Evolutionary conservation across 1,139 yeast species (phyloP), one percentile per base, ranked within the genome.

Genomic region (Pneumocystis canis): DNA sequence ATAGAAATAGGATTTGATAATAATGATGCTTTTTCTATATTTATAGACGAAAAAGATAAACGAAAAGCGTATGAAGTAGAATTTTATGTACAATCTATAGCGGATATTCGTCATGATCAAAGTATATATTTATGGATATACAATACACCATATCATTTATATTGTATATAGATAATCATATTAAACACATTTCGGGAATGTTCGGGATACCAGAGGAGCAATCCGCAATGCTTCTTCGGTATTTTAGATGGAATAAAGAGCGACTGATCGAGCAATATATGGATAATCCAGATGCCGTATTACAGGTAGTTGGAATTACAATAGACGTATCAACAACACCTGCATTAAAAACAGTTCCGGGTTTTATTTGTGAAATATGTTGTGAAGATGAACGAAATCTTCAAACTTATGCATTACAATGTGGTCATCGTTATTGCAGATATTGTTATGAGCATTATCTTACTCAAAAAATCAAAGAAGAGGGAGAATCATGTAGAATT

Each of bases 211-310:
- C 80, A 59, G 67, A 73, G 7, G 73, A 74, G 7, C 79, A 77
- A 62, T 80, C 82, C 14, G 71, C 82, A 31, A 73, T 83, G 2
- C 73, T 89, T 71, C 76, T 88, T 58, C 83, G 85, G 62, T 73
- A 76, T 63, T 84, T 78, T 71, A 79, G 80, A 61, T 89, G 96
- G 96, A 88, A 85, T 71, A 80, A 81, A 59, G 94, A 87, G 65
- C 80, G 80, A 62, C 78, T 88, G 57, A 76, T 87, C 62, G 90
- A 88, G 66, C 79, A 79, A 59, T 87, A 80, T 74, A 83, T 85
- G 70, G 85, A 81, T 60, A 76, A 82, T 65, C 76, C 80, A 62
- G 75, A 73, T 4, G 71, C 73, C 18, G 76, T 84, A 1, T 71
- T 80, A 47, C 69, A 71, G 3, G 73, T 73, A 16, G 80, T 83